These are phyloP conservation scores for Aspergillus ustus DNA, from an alignment of 2,329 filamentous ascomycete genomes.

Conservation along the genomic window DNA sequence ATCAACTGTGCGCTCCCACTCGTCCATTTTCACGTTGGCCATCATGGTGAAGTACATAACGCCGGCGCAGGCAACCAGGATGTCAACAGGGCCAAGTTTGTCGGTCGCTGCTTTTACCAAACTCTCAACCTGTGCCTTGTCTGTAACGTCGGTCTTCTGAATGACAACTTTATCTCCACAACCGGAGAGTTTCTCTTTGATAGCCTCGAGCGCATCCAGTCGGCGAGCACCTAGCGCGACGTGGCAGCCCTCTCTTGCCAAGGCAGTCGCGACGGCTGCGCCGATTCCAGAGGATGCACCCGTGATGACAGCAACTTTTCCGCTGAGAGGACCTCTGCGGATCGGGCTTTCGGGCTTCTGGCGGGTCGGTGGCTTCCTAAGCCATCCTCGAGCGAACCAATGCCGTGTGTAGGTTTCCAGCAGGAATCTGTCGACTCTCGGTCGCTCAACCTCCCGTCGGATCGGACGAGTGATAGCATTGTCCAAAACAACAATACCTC, in stretches of 20 bases:
- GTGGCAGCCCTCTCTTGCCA: conserved; percentile 72
- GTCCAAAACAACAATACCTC: conserved; percentile 73
- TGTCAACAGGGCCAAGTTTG: conserved; percentile 73
- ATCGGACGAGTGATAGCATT: conserved; percentile 69
- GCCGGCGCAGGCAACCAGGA: conserved; percentile 78
- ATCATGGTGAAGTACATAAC: conserved; percentile 93
- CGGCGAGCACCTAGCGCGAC: conserved; percentile 75
- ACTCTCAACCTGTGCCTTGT: conserved; percentile 66
- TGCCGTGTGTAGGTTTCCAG: conserved; percentile 79
- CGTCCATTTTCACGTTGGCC: conserved; percentile 72
- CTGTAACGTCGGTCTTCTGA: conserved; percentile 74
- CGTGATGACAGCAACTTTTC: conserved; percentile 75
- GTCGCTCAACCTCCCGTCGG: conserved; percentile 63
- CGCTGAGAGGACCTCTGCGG: conserved; percentile 64
- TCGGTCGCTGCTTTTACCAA: conserved; percentile 64
- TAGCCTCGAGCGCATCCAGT: conserved; percentile 67
- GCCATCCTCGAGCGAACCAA: conserved; percentile 80
- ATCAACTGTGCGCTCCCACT: conserved; percentile 82
- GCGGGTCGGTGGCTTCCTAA: conserved; percentile 64
- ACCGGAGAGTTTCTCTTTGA: conserved; percentile 65
- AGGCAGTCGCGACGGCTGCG: conserved; percentile 70
- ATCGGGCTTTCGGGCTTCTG: conserved; percentile 50
- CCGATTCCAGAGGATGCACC: conserved; percentile 81
- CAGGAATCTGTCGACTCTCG: conserved; percentile 71
- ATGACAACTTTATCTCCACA: conserved; percentile 69